These are phyloP conservation scores for Fusarium sororula DNA, from an alignment of 2,329 filamentous ascomycete genomes.

Conservation along the genomic window DNA sequence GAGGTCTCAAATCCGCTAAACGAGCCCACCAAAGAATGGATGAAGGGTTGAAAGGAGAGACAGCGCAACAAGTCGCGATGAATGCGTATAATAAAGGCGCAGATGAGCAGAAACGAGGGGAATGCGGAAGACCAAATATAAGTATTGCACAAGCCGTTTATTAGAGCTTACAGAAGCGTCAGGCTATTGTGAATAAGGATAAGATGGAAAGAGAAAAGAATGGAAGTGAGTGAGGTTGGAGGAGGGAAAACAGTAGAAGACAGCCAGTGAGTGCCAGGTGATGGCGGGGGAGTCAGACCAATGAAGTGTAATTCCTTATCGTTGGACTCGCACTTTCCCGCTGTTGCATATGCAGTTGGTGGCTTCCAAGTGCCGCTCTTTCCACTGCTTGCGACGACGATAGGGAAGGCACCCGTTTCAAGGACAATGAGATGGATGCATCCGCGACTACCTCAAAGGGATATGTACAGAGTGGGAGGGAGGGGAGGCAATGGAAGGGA, in stretches of 20 bases:
- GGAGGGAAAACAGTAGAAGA: conserved; percentile 10
- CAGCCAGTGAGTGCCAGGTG: background rate
- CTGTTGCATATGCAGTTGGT: background rate
- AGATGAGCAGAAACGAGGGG: background rate
- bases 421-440: background rate
- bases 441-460: conserved; percentile 10
- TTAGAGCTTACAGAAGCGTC: conserved; percentile 16
- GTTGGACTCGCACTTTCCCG: conserved; percentile 5
- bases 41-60: conserved; percentile 23
- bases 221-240: conserved; percentile 13
- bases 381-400: conserved; percentile 21
- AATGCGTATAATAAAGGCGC: background rate
- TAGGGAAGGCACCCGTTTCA: conserved; percentile 3
- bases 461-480: background rate
- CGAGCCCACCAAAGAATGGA: conserved; percentile 16
- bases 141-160: conserved; percentile 13
- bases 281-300: conserved; percentile 22
- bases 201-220: background rate
- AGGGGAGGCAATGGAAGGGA: background rate
- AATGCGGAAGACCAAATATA: background rate
- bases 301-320: conserved; percentile 32
- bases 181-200: conserved; percentile 4
- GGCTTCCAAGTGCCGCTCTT: conserved; percentile 15
- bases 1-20: conserved; percentile 21
- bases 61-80: conserved; percentile 9